Evolutionary conservation across 2,329 filamentous ascomycete genomes (phyloP).

Genomic region (Epichloe coenophiala): DNA sequence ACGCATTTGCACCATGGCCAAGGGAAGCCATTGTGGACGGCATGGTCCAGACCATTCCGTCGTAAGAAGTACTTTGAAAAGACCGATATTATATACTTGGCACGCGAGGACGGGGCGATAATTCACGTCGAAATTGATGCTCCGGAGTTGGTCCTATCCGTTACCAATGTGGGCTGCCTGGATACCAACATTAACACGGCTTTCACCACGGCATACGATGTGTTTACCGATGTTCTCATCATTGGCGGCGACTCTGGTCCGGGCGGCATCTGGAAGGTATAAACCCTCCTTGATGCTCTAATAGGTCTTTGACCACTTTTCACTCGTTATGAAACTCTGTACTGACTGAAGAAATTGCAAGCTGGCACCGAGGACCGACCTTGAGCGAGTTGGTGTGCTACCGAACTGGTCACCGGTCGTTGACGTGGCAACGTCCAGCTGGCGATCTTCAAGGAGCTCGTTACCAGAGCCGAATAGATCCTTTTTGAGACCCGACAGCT

Average conservation of each 20-base stretch:
- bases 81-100: slow-evolving; percentile 72
- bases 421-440: slow-evolving; percentile 31
- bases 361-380: slow-evolving; percentile 41
- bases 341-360: slow-evolving; percentile 13
- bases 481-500: slow-evolving; percentile 27
- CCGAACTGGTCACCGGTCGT: slow-evolving; percentile 49
- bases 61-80: slow-evolving; percentile 45
- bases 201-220: slow-evolving; percentile 61
- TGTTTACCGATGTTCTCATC: slow-evolving; percentile 63
- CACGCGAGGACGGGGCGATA: slow-evolving; percentile 74
- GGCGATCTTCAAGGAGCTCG: not conserved
- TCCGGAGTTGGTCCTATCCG: slow-evolving; percentile 38
- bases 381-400: slow-evolving; percentile 32
- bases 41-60: slow-evolving; percentile 70
- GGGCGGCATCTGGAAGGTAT: slow-evolving; percentile 61
- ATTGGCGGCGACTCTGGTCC: slow-evolving; percentile 66
- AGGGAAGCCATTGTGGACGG: slow-evolving; percentile 55
- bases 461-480: slow-evolving; percentile 13
- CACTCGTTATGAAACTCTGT: not conserved
- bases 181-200: slow-evolving; percentile 64
- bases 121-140: slow-evolving; percentile 57
- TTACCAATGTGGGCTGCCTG: slow-evolving; percentile 49
- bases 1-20: slow-evolving; percentile 34
- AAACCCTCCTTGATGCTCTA: not conserved
- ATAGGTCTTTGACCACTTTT: slow-evolving; percentile 4